Conservation (phyloP, 2,329 filamentous ascomycete genomes). For the Penicillium decumbens region DNA sequence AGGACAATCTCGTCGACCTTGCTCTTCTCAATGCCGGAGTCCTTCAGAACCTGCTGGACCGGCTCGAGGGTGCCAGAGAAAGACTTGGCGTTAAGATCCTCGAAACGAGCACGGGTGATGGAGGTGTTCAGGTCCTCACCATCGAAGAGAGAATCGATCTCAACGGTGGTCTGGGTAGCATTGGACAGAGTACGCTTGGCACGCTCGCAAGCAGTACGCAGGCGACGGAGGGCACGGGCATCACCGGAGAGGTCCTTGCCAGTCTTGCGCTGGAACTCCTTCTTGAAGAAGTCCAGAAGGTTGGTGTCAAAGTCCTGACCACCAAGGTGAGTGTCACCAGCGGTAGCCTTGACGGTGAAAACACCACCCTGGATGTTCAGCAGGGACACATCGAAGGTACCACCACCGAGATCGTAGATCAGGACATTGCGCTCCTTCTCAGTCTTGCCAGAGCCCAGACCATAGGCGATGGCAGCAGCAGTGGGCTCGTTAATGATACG, state of each 20-base stretch:
- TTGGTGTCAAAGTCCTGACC: constrained; percentile 96
- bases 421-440: constrained; percentile 98
- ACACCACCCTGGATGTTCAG: constrained; percentile 99
- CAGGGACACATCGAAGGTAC: constrained; percentile 99
- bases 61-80: constrained; percentile 92
- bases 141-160: constrained; percentile 98
- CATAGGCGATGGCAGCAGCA: constrained; percentile 95
- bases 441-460: constrained; percentile 89
- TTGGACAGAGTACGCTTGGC: constrained; percentile 98
- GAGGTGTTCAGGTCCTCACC: constrained; percentile 96
- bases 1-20: constrained; percentile 97
- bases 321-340: constrained; percentile 95
- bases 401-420: constrained; percentile 99
- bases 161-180: constrained; percentile 93
- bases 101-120: constrained; percentile 98
- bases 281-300: constrained; percentile 93
- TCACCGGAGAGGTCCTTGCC: constrained; percentile 77
- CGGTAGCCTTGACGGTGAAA: constrained; percentile 97
- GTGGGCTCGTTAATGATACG: constrained; percentile 99
- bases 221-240: constrained; percentile 86
- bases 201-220: constrained; percentile 97
- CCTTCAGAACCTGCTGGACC: constrained; percentile 94
- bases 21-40: constrained; percentile 79
- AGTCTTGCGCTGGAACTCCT: constrained; percentile 80
- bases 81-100: constrained; percentile 94